Conservation (phyloP, 306 rosid species). For the Cucumis sativus region Cucumber_9930_V3 NC_026656.2:911001-911500, state of each 20-base stretch:
- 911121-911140: slow-evolving; percentile 35
- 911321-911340: slow-evolving; percentile 77
- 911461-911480: slow-evolving; percentile 14
- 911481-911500: slow-evolving; percentile 74
- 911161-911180: slow-evolving; percentile 70
- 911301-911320: slow-evolving; percentile 64
- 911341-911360: slow-evolving; percentile 94
- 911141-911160: slow-evolving; percentile 45
- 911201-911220: slow-evolving; percentile 27
- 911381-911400: slow-evolving; percentile 79
- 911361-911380: slow-evolving; percentile 79
- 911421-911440: background rate
- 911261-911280: slow-evolving; percentile 29
- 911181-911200: slow-evolving; percentile 81
- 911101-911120: slow-evolving; percentile 50
- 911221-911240: background rate
- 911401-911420: slow-evolving; percentile 43
- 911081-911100: slow-evolving; percentile 58
- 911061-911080: slow-evolving; percentile 49
- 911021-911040: slow-evolving; percentile 59
- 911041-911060: slow-evolving; percentile 28
- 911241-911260: background rate
- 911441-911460: background rate
- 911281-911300: slow-evolving; percentile 60
- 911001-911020: slow-evolving; percentile 49